Percentiles rank a stretch among this genome's conserved stretches.
These are phyloP conservation scores for Metroxylon sagu DNA, from an alignment of 176 grass and related monocot species.

Conservation along the genomic window DNA sequence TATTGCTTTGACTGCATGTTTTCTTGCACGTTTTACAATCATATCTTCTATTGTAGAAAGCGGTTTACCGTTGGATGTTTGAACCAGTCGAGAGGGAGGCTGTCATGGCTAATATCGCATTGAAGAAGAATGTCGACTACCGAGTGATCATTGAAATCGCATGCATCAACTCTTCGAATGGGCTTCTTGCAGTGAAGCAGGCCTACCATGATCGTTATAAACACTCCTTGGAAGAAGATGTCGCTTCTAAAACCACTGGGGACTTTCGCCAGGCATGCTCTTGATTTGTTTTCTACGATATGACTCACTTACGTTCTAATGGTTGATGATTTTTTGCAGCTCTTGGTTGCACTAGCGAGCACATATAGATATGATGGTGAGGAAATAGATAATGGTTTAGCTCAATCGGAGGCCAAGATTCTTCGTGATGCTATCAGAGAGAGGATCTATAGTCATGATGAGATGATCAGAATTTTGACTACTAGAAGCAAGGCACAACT, in stretches of 20 bases:
- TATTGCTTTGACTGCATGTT: too few relatives aligned
- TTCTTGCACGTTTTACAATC: too few relatives aligned
- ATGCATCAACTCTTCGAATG: slow-evolving; percentile 36
- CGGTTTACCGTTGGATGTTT: slow-evolving; percentile 60
- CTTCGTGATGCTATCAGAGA: slow-evolving; percentile 29
- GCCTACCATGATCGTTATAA: slow-evolving; percentile 57
- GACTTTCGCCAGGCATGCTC: slow-evolving; percentile 36
- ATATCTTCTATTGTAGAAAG: slow-evolving; percentile 30
- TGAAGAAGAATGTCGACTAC: slow-evolving; percentile 37
- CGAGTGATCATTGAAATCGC: slow-evolving; percentile 54
- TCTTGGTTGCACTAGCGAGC: slow-evolving; percentile 44
- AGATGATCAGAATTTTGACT: slow-evolving; percentile 57
- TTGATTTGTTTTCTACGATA: too few relatives aligned
- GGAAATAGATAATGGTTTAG: slow-evolving; percentile 35
- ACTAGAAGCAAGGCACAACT: slow-evolving; percentile 80
- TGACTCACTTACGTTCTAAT: too few relatives aligned
- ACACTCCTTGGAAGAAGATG: slow-evolving; percentile 71
- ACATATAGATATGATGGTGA: slow-evolving; percentile 69
- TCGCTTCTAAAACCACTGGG: slow-evolving; percentile 41
- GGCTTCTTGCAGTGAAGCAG: slow-evolving; percentile 55
- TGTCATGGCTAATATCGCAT: slow-evolving; percentile 44
- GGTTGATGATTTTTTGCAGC: slow-evolving; percentile 18
- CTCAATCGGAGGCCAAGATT: slow-evolving; percentile 44
- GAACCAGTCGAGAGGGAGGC: slow-evolving; percentile 56
- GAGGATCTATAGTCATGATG: slow-evolving; percentile 24